phyloP scores from a whole-genome alignment of 1,284 basidiomycete genomes.

The Psilocybe mexicana region DNA sequence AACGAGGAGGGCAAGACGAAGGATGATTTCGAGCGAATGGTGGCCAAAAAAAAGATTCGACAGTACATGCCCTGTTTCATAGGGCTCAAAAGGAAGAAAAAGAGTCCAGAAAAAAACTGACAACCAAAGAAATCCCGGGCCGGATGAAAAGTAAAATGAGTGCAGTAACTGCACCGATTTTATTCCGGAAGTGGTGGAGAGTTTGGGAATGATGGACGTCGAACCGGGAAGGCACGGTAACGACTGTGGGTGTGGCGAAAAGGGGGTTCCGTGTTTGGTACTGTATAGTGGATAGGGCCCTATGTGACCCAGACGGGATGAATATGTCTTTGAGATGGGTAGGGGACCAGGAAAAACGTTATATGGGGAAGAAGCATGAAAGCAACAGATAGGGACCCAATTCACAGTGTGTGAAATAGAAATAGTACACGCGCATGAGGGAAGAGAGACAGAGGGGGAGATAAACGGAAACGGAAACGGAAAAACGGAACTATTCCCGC shows the following conservation, averaged over 20 bases:
- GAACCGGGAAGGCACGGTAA: slow-evolving; percentile 24
- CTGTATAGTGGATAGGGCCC: slow-evolving; percentile 9
- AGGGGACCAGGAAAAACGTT: slow-evolving; percentile 35
- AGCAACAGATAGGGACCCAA: slow-evolving; percentile 23
- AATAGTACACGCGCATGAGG: slow-evolving; percentile 35
- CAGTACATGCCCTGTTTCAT: slow-evolving; percentile 4
- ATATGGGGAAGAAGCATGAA: slow-evolving; percentile 20
- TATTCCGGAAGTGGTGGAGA: slow-evolving; percentile 8
- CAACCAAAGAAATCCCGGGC: slow-evolving; percentile 12
- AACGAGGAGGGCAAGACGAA: slow-evolving; percentile 11
- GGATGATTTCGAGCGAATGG: background rate
- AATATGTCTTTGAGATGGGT: slow-evolving; percentile 56
- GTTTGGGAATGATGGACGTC: slow-evolving; percentile 7
- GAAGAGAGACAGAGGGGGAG: slow-evolving; percentile 15
- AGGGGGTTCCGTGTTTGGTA: slow-evolving; percentile 14
- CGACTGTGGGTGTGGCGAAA: slow-evolving; percentile 13
- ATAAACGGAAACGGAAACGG: slow-evolving; percentile 19
- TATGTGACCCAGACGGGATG: slow-evolving; percentile 51
- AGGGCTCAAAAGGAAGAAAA: slow-evolving; percentile 18
- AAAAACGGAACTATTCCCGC: slow-evolving; percentile 33
- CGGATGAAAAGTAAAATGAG: background rate
- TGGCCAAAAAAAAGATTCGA: slow-evolving; percentile 2
- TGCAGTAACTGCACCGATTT: background rate
- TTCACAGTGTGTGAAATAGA: slow-evolving; percentile 28
- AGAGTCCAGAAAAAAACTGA: slow-evolving; percentile 18